Evolutionary conservation across 169 alveolate genomes (phyloP), one percentile per base, ranked within the genome.

Genomic region (Sarcocystis neurona): DNA sequence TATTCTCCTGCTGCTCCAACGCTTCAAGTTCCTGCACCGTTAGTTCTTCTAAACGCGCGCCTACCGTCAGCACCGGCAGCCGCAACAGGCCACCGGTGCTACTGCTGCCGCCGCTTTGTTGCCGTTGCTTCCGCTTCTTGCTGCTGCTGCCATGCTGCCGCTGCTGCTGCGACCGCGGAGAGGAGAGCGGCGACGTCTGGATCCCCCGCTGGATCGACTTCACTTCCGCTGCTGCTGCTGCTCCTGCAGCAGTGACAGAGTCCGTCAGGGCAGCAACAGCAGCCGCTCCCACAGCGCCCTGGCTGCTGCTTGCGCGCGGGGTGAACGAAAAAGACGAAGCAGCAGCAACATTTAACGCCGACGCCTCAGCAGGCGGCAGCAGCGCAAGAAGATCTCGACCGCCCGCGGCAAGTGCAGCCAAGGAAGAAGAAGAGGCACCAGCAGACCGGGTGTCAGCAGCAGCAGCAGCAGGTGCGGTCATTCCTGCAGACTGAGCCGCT

Each of bases 191-290:
- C 39, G 88, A 82, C n/a, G 88, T 82, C 63, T 82, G 88, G 79
- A 82, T 82, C 44, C 88, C 88, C n/a, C 88, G 53, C 79, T 82
- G 88, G 60, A 82, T 79, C 34, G 78, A 50, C 44, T 63, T 43
- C 3, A 82, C 79, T 18, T 32, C 48, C 1, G 34, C 44, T 53
- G 87, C 43, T 32, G 70, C 56, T 4, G 32, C 27, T 32, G 6
- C 75, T 27, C 37, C 32, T 27, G 39, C 75, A 37, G 15, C 75
- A 5, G 75, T 27, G 12, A 5, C 75, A 23, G 15, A n/a, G 15
- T n/a, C 32, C 8, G 75, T 23, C 30, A 27, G 41, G 41, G 12
- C 75, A 12, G 75, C 32, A 15, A 37, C 75, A 63, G 75, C 82
- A 37, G 82, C 46, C 27, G 82, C 30, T 6, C 8, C 82, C 34